Base-by-base conservation (phyloP, 805 yeast genomes). In the Spathaspora hagerdaliae region DNA sequence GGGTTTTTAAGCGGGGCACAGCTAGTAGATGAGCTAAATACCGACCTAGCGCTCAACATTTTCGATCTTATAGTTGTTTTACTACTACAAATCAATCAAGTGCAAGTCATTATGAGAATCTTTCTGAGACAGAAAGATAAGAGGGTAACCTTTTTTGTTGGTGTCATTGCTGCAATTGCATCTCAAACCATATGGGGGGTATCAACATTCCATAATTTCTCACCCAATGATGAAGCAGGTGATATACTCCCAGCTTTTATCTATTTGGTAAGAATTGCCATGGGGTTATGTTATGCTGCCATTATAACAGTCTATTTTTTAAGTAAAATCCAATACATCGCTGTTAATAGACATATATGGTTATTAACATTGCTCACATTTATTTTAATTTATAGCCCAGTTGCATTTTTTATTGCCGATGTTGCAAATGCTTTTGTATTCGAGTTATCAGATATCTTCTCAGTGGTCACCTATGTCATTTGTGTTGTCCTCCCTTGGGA, bases 401-500 rank as follows among this genome's bases (percentile, higher is more conserved):
- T 84, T 34, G 85, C 82, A 0, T 79, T 87, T 50, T 87, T 86
- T 58, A 73, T 87, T 40, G 85, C 89, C 5, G 96, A 87, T 64
- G 79, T 87, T 3, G 75, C 91, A 0, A 82, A 81, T 59, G 73
- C 82, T 6, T 87, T 90, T 86, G 81, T 83, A n/a, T 77, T 77
- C 46, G 85, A 83, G 50, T 68, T 86, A 42, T 81, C 89, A 15
- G 92, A 86, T 57, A 69, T 86, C 38, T 85, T 86, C 62, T 82
- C 85, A 38, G 77, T 87, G 14, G 82, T 86, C 1, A 77, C 84
- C n/a, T 84, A 83, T 58, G 78, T 85, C 7, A 71, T 84, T 15
- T 77, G 87, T 32, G 85, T 87, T 29, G 85, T 85, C 6, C 74
- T 84, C 9, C 87, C 87, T 0, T 86, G 95, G 94, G 95, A 87